phyloP scores from a whole-genome alignment of 2,329 filamentous ascomycete genomes.

The Chaetomium strumarium region DNA sequence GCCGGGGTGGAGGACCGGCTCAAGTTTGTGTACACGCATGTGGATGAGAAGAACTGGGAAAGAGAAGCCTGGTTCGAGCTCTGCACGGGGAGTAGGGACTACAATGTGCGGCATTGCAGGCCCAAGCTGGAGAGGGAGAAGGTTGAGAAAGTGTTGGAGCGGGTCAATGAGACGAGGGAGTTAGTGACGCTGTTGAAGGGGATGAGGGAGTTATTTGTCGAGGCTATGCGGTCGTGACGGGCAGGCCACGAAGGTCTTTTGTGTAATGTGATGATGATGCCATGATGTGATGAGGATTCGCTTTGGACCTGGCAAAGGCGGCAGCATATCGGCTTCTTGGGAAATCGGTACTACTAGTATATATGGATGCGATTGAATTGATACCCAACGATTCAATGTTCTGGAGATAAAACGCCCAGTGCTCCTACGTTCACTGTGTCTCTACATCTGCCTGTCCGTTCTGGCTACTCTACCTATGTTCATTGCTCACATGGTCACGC shows the following conservation, averaged over 20 bases:
- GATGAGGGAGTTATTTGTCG: constrained; percentile 74
- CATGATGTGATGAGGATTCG: too few relatives aligned
- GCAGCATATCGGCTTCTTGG: too few relatives aligned
- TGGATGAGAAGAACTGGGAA: constrained; percentile 83
- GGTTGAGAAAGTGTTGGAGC: constrained; percentile 69
- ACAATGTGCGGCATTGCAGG: constrained; percentile 73
- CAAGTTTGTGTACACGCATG: constrained; percentile 82
- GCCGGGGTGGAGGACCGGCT: constrained; percentile 77
- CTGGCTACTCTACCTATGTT: neutral
- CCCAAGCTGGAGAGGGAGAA: constrained; percentile 77
- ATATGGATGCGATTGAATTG: too few relatives aligned
- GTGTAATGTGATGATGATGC: neutral
- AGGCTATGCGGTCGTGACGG: constrained; percentile 51
- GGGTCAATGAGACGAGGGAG: constrained; percentile 75
- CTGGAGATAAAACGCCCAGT: neutral
- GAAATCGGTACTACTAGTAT: too few relatives aligned
- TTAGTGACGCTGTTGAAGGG: constrained; percentile 68
- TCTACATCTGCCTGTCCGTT: too few relatives aligned
- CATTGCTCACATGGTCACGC: neutral
- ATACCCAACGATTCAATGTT: neutral
- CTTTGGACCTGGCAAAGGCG: neutral
- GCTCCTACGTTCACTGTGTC: neutral
- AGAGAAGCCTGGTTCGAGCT: constrained; percentile 92
- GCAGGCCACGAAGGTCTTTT: neutral
- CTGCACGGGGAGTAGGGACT: constrained; percentile 73